These are phyloP conservation scores for Scedosporium minutisporum DNA, from an alignment of 2,329 filamentous ascomycete genomes.

Conservation along the genomic window DNA sequence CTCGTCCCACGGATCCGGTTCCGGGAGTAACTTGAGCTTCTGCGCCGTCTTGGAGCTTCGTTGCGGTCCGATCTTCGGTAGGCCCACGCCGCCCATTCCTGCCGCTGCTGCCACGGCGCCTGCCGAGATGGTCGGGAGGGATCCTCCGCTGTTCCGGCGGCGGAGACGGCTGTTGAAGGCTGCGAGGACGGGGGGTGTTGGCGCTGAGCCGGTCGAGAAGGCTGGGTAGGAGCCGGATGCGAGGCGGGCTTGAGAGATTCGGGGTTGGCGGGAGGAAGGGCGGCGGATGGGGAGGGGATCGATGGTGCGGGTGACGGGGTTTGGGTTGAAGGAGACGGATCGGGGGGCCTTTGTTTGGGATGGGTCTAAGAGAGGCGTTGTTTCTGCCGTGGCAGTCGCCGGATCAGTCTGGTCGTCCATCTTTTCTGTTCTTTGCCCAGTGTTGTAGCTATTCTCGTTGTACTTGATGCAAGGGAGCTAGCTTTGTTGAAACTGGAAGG, in stretches of 20 bases:
- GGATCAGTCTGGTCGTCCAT: slow-evolving; percentile 12
- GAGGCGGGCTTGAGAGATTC: slow-evolving; percentile 6
- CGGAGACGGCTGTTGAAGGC: slow-evolving; percentile 81
- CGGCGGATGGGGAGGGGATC: slow-evolving; percentile 34
- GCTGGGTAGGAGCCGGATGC: slow-evolving; percentile 1
- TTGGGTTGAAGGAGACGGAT: slow-evolving; percentile 70
- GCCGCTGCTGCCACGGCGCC: slow-evolving; percentile 12
- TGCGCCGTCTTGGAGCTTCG: slow-evolving; percentile 91
- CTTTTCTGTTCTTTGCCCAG: not conserved
- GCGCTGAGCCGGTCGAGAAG: slow-evolving; percentile 17
- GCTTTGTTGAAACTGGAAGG: not conserved
- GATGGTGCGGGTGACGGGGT: slow-evolving; percentile 53
- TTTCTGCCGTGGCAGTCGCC: slow-evolving; percentile 17
- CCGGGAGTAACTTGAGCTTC: slow-evolving; percentile 94
- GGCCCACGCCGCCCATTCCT: slow-evolving; percentile 15
- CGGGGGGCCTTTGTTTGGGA: slow-evolving; percentile 38
- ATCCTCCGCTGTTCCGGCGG: slow-evolving; percentile 72
- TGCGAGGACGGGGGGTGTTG: slow-evolving; percentile 52
- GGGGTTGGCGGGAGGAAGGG: slow-evolving; percentile 13
- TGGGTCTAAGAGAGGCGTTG: slow-evolving; percentile 22
- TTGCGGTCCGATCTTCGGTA: slow-evolving; percentile 80
- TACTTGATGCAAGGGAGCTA: not conserved
- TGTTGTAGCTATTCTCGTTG: not conserved
- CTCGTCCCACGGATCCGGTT: slow-evolving; percentile 73
- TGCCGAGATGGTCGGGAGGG: slow-evolving; percentile 24